phyloP scores from a whole-genome alignment of 2,329 filamentous ascomycete genomes.

The Hypocreales sp. region DNA sequence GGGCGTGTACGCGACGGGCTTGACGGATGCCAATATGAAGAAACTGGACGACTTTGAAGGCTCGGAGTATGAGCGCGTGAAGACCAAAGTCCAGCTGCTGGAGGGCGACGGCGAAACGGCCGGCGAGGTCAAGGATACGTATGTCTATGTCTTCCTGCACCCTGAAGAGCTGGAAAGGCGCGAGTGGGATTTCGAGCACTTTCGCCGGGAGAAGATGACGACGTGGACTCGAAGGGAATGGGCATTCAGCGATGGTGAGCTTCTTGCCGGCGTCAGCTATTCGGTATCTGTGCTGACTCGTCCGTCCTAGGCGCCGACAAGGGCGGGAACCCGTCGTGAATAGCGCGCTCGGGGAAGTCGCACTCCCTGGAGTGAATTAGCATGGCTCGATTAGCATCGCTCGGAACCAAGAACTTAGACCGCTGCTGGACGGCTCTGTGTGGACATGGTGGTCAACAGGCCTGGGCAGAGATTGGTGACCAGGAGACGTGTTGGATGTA shows the following conservation, averaged over 20 bases:
- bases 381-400: too few species aligned
- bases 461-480: too few species aligned
- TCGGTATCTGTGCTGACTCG: too few species aligned
- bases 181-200: slow-evolving; percentile 84
- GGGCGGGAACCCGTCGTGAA: too few species aligned
- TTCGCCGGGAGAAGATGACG: slow-evolving; percentile 56
- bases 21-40: slow-evolving; percentile 61
- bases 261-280: too few species aligned
- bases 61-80: slow-evolving; percentile 46
- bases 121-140: slow-evolving; percentile 33
- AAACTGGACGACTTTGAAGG: slow-evolving; percentile 78
- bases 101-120: slow-evolving; percentile 21
- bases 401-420: too few species aligned
- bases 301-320: too few species aligned
- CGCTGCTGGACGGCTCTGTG: too few species aligned
- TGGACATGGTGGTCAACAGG: too few species aligned
- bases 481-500: too few species aligned
- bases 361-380: too few species aligned
- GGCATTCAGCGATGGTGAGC: slow-evolving; percentile 5
- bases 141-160: slow-evolving; percentile 49
- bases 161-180: slow-evolving; percentile 42
- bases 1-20: slow-evolving; percentile 61
- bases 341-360: too few species aligned
- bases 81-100: slow-evolving; percentile 36
- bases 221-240: slow-evolving; percentile 36